A percentile compares a stretch with the other conserved stretches of the same genome.
Conservation (phyloP, 1,284 basidiomycete species). For the Microbotryomycetes sp. region DNA sequence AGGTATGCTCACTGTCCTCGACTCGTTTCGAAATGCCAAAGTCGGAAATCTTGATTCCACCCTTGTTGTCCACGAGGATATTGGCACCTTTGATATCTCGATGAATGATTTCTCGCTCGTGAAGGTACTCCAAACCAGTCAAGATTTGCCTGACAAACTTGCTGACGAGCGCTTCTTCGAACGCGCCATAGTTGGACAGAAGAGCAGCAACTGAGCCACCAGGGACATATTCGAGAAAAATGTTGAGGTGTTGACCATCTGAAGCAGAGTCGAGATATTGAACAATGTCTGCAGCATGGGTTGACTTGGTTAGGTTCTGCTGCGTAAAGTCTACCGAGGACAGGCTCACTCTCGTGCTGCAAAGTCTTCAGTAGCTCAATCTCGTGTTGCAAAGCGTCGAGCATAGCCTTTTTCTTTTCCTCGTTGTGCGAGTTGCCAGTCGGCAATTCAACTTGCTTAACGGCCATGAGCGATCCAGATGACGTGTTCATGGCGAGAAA, state of each 20-base stretch:
- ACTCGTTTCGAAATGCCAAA: slow-evolving; percentile 99
- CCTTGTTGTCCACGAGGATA: slow-evolving; percentile 97
- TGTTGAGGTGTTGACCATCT: slow-evolving; percentile 85
- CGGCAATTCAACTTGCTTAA: slow-evolving; percentile 96
- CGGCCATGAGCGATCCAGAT: slow-evolving; percentile 92
- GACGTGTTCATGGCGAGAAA: slow-evolving; percentile 94
- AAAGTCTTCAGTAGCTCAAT: slow-evolving; percentile 93
- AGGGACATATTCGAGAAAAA: slow-evolving; percentile 98
- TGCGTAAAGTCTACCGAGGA: background rate
- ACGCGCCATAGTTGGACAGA: slow-evolving; percentile 88
- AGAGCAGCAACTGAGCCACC: slow-evolving; percentile 93
- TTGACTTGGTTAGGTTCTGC: background rate
- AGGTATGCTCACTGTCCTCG: slow-evolving; percentile 75
- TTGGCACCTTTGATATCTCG: slow-evolving; percentile 98
- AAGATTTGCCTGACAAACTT: slow-evolving; percentile 94
- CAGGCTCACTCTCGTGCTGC: slow-evolving; percentile 64
- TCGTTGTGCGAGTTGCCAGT: slow-evolving; percentile 79
- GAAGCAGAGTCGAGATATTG: slow-evolving; percentile 87
- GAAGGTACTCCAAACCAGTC: slow-evolving; percentile 83
- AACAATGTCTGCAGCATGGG: slow-evolving; percentile 60
- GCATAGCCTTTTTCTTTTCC: slow-evolving; percentile 90
- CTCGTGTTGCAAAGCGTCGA: slow-evolving; percentile 88
- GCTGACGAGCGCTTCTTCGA: slow-evolving; percentile 88
- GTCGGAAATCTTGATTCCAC: slow-evolving; percentile 96
- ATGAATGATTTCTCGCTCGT: slow-evolving; percentile 91